Evolutionary conservation across 2,329 filamentous ascomycete species (phyloP), one percentile per base, ranked within the genome.

Genomic region (Periglandula ipomoeae): DNA sequence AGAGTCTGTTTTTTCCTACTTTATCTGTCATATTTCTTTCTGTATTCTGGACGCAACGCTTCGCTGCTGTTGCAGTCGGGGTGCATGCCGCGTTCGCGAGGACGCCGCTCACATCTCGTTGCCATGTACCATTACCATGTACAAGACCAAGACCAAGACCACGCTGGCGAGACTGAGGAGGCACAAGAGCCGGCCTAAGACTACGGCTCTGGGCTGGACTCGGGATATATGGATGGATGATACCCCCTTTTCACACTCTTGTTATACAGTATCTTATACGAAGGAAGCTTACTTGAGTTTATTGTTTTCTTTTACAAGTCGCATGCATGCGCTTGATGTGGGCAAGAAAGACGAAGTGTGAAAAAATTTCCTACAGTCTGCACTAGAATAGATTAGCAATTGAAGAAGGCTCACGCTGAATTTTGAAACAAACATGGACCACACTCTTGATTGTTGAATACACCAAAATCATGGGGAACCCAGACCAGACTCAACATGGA

Each of bases 161-260:
- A 26, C 32, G 54, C 46, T 52, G 54, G 55, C 52, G 40, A 51
- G 51, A 54, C 46, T 50, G 45, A 45, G 41, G 49, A 50, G 51
- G 46, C 55, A 54, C 49, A 42, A 47, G 51, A 52, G 48, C 55
- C 50, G 53, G 51, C 52, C 52, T 50, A 43, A 52, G 52, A 55
- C 19, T 11, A 34, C 34, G 27, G 53, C 55, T 56, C 58, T 60
- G 59, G 61, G 59, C 61, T 58, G 61, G 59, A 58, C 61, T 63
- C 57, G 58, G 56, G 55, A 60, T 49, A 50, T 52, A 43, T 56
- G 54, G 26, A 57, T 57, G 60, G 54, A 65, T 56, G 62, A 65
- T 63, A 63, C 61, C 59, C 58, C 42, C n/a, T 49, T 49, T 38
- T 53, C 47, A 39, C 17, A 44, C n/a, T 44, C 23, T 46, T 61